Base-by-base conservation (phyloP, 192 early-diverging fungal species). In the Coemansia sp. region DNA sequence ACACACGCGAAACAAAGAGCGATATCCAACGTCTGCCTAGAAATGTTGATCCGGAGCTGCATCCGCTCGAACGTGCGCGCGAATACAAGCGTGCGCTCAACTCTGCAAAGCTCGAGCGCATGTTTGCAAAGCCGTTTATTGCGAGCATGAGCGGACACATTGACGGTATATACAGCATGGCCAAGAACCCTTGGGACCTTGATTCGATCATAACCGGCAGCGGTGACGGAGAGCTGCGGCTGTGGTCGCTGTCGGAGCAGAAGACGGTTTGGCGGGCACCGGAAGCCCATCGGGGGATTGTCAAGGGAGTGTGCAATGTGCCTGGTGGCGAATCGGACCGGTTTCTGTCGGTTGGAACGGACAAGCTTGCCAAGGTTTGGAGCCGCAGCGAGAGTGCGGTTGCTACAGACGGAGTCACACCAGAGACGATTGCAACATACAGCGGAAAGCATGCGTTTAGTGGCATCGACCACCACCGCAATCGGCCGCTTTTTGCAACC, bases 81-180 rank as follows among this genome's bases (percentile, higher is more conserved):
- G 97, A 99, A 73, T 97, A 98, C 80, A 93, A 90, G 38, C 84
- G 97, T 5, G 97, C 97, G 6, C 83, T 99, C 14, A 97, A 96
- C 64, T 87, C 94, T 4, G 87, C 88, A 42, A 99, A 99, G 67
- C 65, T 98, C 22, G 95, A 97, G 62, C 84, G 95, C 34, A 79
- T 99, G 84, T 93, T 98, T 83, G 93, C 97, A 54, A 97, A 97
- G 70, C 97, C 97, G 15, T 99, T 99, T 65, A 72, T 99, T 23
- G 94, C 87, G 6, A 86, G 92, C 17, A 75, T 99, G 25, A 81
- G 79, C 42, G 97, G 97, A 0, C 97, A 99, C 60, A 82, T 92
- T 38, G 97, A 98, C 57, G 97, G 97, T 41, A 91, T 99, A 17
- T 98, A 99, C 66, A 79, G 87, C 57, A 86, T 99, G 86, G 88